These are phyloP conservation scores for Bothriochloa decipiens DNA, from an alignment of 176 grass and related monocot genomes.

Conservation along the genomic window DNA sequence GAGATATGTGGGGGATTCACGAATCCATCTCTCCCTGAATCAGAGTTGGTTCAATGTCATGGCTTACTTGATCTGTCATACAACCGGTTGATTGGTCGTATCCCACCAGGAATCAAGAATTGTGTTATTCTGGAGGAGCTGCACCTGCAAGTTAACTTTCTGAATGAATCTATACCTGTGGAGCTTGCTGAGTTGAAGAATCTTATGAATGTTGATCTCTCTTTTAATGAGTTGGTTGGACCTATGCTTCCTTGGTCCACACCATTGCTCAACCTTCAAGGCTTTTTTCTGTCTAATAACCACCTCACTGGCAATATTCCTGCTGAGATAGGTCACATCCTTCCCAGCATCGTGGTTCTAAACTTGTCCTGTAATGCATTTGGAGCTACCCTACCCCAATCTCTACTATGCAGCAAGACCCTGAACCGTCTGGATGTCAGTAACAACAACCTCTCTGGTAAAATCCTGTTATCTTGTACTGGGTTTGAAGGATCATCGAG, in stretches of 20 bases:
- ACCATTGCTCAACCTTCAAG: slow-evolving; percentile 57
- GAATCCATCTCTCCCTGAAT: slow-evolving; percentile 46
- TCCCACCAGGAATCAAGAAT: slow-evolving; percentile 62
- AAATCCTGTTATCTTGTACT: slow-evolving; percentile 51
- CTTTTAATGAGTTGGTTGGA: slow-evolving; percentile 74
- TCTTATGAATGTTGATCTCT: slow-evolving; percentile 61
- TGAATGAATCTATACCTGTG: slow-evolving; percentile 69
- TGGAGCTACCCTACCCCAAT: slow-evolving; percentile 57
- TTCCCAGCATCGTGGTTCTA: slow-evolving; percentile 60
- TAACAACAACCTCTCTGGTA: slow-evolving; percentile 65
- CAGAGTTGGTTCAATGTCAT: slow-evolving; percentile 62
- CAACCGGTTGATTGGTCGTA: slow-evolving; percentile 59
- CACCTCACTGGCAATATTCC: slow-evolving; percentile 65
- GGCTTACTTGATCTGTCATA: slow-evolving; percentile 78
- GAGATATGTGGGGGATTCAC: slow-evolving; percentile 70
- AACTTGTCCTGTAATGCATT: slow-evolving; percentile 68
- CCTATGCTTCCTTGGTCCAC: slow-evolving; percentile 49
- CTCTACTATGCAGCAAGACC: slow-evolving; percentile 58
- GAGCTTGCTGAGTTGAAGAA: slow-evolving; percentile 72
- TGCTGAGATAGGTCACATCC: slow-evolving; percentile 52
- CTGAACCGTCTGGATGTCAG: slow-evolving; percentile 69
- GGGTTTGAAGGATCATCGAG: slow-evolving; percentile 26
- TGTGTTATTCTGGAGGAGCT: slow-evolving; percentile 63
- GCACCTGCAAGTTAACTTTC: slow-evolving; percentile 64
- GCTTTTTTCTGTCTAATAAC: slow-evolving; percentile 74